Evolutionary conservation across 371 early-diverging fungal species (phyloP), one percentile per base, ranked within the genome.

Genomic region (Cokeromyces recurvatus): DNA sequence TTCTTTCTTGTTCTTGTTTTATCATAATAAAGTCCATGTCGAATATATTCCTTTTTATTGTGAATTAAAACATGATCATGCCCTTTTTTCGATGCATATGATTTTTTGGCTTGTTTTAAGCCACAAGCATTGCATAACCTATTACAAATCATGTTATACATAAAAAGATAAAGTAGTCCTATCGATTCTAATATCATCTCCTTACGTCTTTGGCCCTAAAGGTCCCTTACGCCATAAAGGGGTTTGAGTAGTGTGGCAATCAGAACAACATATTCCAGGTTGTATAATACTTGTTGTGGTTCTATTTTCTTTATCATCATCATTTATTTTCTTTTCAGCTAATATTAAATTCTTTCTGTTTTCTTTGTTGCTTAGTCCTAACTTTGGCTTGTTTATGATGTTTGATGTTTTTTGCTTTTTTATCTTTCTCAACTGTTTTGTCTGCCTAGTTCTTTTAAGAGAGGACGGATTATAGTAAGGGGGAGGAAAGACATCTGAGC

Each of bases 101-200:
- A 29, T 29, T 29, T 29, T 32, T 54, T 52, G 2, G 53, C 21
- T 57, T 64, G 68, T 42, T 53, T 55, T 25, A 68, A 42, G 14
- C 73, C 73, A 53, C 73, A 72, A 2, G 66, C 66, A 58, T 72
- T 72, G 47, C 73, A 72, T 11, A 72, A 41, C 19, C 73, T 72
- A 44, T 21, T 0, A 40, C 2, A 39, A 23, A 12, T 10, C 21
- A 34, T 24, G 19, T 11, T 23, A 19, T 21, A 10, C 15, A 39
- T 14, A 44, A 48, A 19, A 38, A 37, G 16, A 16, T 11, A 12
- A 34, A 22, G 14, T 7, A 14, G 1, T 31, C 17, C 34, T 15
- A 35, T 20, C n/a, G 10, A 12, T 1, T 12, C 14, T 21, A 16
- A 8, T 0, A 11, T 2, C 2, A 2, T 4, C 19, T 27, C 42